Conservation (phyloP, 2,329 filamentous ascomycete species). For the Cladosporium sp. region DNA sequence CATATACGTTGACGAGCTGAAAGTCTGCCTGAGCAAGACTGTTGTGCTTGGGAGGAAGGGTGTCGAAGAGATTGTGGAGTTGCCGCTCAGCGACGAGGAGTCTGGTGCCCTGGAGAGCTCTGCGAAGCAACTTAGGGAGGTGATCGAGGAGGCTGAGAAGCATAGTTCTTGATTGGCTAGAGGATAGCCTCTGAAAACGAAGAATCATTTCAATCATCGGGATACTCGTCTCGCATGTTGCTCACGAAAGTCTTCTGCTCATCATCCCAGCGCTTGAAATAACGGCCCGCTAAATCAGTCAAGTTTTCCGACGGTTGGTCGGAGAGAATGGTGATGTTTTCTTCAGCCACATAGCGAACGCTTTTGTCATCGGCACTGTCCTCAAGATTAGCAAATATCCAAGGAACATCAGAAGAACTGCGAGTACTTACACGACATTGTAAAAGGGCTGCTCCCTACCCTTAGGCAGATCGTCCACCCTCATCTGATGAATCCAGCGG, state of each 20-base stretch:
- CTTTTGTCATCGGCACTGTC: slow-evolving; percentile 59
- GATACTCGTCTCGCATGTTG: slow-evolving; percentile 76
- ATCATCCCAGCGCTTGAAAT: slow-evolving; percentile 80
- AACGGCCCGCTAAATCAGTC: slow-evolving; percentile 67
- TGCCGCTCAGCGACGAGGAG: slow-evolving; percentile 32
- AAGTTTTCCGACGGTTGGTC: slow-evolving; percentile 37
- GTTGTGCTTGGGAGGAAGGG: slow-evolving; percentile 44
- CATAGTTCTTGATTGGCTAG: background rate
- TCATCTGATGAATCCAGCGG: slow-evolving; percentile 58
- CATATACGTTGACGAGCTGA: slow-evolving; percentile 43
- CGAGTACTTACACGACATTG: slow-evolving; percentile 68
- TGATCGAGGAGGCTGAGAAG: slow-evolving; percentile 32
- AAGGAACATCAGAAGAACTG: no score
- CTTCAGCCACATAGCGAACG: slow-evolving; percentile 69
- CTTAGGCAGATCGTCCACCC: slow-evolving; percentile 53
- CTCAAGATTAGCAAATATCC: no score
- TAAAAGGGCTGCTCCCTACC: slow-evolving; percentile 70
- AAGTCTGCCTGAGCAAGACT: slow-evolving; percentile 46
- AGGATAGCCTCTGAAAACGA: background rate
- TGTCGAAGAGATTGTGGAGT: slow-evolving; percentile 35
- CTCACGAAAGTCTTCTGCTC: slow-evolving; percentile 66
- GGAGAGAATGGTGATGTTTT: slow-evolving; percentile 66
- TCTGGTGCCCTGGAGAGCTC: slow-evolving; percentile 28
- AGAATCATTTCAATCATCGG: slow-evolving; percentile 60
- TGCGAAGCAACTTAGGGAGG: slow-evolving; percentile 30